These are phyloP conservation scores for Sporothrix phasma DNA, from an alignment of 2,329 filamentous ascomycete species.

Conservation along the genomic window DNA sequence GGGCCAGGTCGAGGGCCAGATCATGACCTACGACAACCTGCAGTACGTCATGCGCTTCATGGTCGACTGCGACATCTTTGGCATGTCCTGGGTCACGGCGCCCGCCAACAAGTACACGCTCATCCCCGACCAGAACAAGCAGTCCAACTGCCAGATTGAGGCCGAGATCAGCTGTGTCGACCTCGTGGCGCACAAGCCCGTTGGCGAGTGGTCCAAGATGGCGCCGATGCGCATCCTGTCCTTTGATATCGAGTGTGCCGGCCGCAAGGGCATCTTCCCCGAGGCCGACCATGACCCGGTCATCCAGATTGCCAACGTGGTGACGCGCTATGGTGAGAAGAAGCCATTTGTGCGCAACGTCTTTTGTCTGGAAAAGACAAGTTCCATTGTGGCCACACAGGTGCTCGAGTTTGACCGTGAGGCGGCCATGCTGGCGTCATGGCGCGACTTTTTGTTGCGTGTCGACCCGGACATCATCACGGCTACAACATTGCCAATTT, in stretches of 20 bases:
- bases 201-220: slow-evolving; percentile 97
- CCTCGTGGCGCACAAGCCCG: slow-evolving; percentile 74
- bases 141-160: slow-evolving; percentile 96
- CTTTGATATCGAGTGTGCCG: slow-evolving; percentile 98
- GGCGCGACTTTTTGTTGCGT: slow-evolving; percentile 80
- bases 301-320: slow-evolving; percentile 95
- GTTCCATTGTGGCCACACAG: slow-evolving; percentile 88
- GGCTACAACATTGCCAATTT: slow-evolving; percentile 99
- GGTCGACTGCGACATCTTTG: slow-evolving; percentile 88
- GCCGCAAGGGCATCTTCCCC: slow-evolving; percentile 93
- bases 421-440: slow-evolving; percentile 80
- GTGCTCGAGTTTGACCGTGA: slow-evolving; percentile 76
- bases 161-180: slow-evolving; percentile 74
- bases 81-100: slow-evolving; percentile 96
- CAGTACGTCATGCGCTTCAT: slow-evolving; percentile 94
- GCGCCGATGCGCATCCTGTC: slow-evolving; percentile 85
- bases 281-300: slow-evolving; percentile 87
- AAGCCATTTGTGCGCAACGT: slow-evolving; percentile 96
- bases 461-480: slow-evolving; percentile 97
- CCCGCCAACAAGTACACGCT: slow-evolving; percentile 64
- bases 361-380: slow-evolving; percentile 87
- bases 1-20: slow-evolving; percentile 54
- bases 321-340: slow-evolving; percentile 86
- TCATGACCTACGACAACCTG: slow-evolving; percentile 91
- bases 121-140: slow-evolving; percentile 53